Evolutionary conservation across 768 basidiomycete species (phyloP).

Genomic region (Suillus cothurnatus): DNA sequence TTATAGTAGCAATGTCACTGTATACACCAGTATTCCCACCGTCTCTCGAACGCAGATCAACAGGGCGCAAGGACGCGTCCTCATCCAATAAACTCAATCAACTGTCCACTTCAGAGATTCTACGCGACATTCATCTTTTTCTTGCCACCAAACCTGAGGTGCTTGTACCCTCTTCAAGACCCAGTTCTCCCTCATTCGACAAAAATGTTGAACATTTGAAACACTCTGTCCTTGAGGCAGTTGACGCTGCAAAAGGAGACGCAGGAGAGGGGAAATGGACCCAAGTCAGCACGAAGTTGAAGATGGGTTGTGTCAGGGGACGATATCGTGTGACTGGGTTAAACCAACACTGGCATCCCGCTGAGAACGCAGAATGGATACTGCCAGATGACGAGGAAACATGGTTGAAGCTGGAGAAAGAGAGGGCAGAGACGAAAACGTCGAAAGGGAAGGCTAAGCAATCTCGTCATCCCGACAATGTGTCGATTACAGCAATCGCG

Average conservation of each 20-base stretch:
- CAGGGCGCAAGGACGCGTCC: slow-evolving; percentile 13
- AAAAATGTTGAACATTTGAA: slow-evolving; percentile 34
- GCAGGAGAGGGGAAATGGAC: slow-evolving; percentile 51
- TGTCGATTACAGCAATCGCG: background rate
- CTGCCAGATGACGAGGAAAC: slow-evolving; percentile 51
- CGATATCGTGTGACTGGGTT: slow-evolving; percentile 28
- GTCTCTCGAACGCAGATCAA: slow-evolving; percentile 11
- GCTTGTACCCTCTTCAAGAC: slow-evolving; percentile 38
- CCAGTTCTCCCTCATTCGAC: slow-evolving; percentile 33
- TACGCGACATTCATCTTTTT: slow-evolving; percentile 35
- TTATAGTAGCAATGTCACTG: slow-evolving; percentile 28
- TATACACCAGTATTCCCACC: slow-evolving; percentile 38
- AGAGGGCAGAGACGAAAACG: slow-evolving; percentile 22
- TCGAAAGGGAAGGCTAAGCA: slow-evolving; percentile 20
- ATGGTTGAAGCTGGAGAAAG: slow-evolving; percentile 50
- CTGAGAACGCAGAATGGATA: slow-evolving; percentile 33
- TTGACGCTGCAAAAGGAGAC: slow-evolving; percentile 39
- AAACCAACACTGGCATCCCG: slow-evolving; percentile 24
- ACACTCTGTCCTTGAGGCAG: slow-evolving; percentile 36
- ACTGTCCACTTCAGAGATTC: slow-evolving; percentile 23
- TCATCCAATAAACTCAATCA: slow-evolving; percentile 2
- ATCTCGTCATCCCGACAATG: slow-evolving; percentile 12
- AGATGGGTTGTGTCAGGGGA: slow-evolving; percentile 42
- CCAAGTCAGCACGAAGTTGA: slow-evolving; percentile 40
- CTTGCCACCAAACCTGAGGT: slow-evolving; percentile 34